Evolutionary conservation across 345 rosid species (phyloP), one percentile per base, ranked within the genome.

Genomic region (Dipteronia sinensis): DNA sequence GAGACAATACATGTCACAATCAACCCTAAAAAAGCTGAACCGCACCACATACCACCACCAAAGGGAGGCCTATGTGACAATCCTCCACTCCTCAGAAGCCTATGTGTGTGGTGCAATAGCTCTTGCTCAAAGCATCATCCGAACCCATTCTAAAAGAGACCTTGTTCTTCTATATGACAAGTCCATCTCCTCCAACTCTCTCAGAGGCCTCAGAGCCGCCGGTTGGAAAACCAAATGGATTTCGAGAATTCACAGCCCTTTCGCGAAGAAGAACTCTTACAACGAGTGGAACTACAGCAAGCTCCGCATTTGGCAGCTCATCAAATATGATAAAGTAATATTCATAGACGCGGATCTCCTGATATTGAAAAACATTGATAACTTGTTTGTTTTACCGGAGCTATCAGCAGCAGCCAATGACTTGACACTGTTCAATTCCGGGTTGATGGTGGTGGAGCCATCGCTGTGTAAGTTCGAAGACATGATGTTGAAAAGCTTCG

Each of bases 221-320:
- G 98, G 99, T 0, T 92, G 98, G 98, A 75, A 83, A 72, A 87
- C 92, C 8, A 34, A 69, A 56, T 71, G 19, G 0, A 88, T 93
- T 2, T 70, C 81, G 0, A 90, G 92, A 7, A 95, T 95, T 27
- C 86, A 91, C 0, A 92, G 88, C 71, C 98, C 97, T 7, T 87
- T 82, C 15, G 77, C 99, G 1, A 20, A 12, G 10, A 84, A 79
- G 55, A 86, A 59, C 15, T 68, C 98, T 7, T 93, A 95, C 84
- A 93, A 95, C 61, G 97, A 93, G 49, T 95, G 98, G 96, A 95
- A 93, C 76, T 93, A 92, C n/a, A 91, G 92, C 89, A 95, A 95
- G 77, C 88, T 95, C 10, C 83, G 97, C 10, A 69, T 95, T 5
- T 95, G 98, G 99, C 83, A 90, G 71, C 80, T 93, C 25, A 65